These are phyloP conservation scores for Solanum clarkiae DNA, from an alignment of 257 asterid species.

Conservation along the genomic window DNA sequence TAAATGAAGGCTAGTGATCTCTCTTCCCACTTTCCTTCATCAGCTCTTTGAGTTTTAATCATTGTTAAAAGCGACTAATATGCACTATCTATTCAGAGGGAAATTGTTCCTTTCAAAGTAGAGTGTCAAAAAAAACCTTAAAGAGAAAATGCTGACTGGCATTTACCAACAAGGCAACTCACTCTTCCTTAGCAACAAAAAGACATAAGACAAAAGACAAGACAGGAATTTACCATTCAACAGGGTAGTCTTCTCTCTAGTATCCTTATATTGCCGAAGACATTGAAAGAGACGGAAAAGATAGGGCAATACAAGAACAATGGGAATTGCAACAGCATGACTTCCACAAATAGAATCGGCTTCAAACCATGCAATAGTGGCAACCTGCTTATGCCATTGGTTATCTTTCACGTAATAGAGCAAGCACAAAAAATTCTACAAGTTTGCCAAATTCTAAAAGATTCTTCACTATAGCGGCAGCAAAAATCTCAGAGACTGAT, in stretches of 20 bases:
- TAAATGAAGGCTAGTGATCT: background rate
- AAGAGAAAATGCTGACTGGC: background rate
- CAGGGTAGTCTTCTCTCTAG: constrained; percentile 71
- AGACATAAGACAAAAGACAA: background rate
- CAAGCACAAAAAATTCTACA: constrained; percentile 9
- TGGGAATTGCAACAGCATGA: constrained; percentile 87
- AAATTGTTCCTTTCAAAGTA: background rate
- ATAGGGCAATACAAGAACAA: constrained; percentile 87
- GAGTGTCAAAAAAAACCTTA: background rate
- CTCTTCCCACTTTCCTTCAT: background rate
- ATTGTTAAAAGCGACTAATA: background rate
- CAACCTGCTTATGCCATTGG: constrained; percentile 56
- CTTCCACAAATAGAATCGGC: constrained; percentile 99
- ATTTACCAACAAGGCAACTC: background rate
- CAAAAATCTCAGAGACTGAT: background rate
- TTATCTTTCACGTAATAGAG: constrained; percentile 9
- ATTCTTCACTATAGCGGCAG: background rate
- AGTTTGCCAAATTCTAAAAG: background rate
- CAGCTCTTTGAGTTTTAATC: background rate
- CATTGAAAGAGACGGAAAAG: constrained; percentile 92
- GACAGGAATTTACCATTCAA: constrained; percentile 53
- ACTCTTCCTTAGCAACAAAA: background rate
- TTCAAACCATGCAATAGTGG: constrained; percentile 99
- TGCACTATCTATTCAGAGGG: background rate
- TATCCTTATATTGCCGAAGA: constrained; percentile 90